Evolutionary conservation across 2,329 filamentous ascomycete genomes (phyloP).

Genomic region (Xylariaceae sp.): DNA sequence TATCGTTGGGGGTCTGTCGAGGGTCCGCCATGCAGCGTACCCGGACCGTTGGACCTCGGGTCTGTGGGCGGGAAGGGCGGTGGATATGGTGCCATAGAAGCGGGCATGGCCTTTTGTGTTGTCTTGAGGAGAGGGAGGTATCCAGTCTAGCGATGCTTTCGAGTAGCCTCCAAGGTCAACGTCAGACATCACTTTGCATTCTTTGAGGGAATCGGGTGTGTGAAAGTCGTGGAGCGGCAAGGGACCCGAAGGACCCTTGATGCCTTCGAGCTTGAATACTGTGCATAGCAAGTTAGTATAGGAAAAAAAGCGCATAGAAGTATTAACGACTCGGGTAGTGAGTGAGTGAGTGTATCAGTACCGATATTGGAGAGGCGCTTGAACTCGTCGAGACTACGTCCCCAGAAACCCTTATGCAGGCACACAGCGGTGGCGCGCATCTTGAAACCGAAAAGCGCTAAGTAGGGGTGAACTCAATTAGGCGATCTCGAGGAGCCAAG

Average conservation of each 20-base stretch:
- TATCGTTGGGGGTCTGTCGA: constrained; percentile 74
- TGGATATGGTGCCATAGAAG: constrained; percentile 89
- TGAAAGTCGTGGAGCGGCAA: constrained; percentile 68
- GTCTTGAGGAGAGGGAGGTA: constrained; percentile 25
- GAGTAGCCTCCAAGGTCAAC: constrained; percentile 86
- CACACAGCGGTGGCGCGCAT: constrained; percentile 53
- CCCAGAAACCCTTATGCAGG: constrained; percentile 57
- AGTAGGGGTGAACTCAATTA: constrained; percentile 10
- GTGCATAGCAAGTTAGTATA: constrained; percentile 16
- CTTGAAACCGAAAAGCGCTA: constrained; percentile 22
- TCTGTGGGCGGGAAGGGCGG: constrained; percentile 73
- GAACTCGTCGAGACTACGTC: constrained; percentile 63
- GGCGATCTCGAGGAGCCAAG: constrained; percentile 33
- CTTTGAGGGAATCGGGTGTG: constrained; percentile 46
- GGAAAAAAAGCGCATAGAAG: not conserved
- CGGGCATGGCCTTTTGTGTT: constrained; percentile 59
- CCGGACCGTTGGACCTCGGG: constrained; percentile 79
- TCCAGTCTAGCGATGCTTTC: constrained; percentile 59
- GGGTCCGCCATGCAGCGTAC: constrained; percentile 88
- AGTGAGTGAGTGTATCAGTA: constrained; percentile 43
- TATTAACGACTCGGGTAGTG: not conserved
- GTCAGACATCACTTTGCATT: constrained; percentile 83
- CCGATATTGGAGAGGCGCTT: constrained; percentile 59
- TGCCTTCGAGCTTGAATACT: constrained; percentile 72
- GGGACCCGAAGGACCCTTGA: constrained; percentile 66